A percentile compares a stretch with the other conserved stretches of the same genome.
Evolutionary conservation across 129 eudicot genomes (phyloP).

Genomic region (Glebionis coronaria): DNA sequence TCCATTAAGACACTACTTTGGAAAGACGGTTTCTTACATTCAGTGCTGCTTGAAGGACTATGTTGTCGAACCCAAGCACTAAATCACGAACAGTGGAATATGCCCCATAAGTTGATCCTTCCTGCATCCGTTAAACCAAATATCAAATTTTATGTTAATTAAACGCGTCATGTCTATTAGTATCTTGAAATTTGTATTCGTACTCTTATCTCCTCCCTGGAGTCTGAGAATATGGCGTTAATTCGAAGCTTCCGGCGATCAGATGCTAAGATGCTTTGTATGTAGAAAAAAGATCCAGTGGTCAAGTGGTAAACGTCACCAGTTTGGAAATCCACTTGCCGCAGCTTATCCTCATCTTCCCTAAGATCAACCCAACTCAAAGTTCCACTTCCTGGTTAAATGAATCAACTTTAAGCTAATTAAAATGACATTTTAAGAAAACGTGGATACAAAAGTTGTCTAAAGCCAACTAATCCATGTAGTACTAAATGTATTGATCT

Average conservation of each 20-base stretch:
- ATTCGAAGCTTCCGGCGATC: constrained; percentile 65
- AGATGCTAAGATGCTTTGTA: constrained; percentile 59
- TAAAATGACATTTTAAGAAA: not conserved
- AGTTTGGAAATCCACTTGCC: constrained; percentile 25
- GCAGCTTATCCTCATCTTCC: constrained; percentile 29
- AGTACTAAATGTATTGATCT: not conserved
- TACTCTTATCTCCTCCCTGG: constrained; percentile 46
- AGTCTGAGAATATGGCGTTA: constrained; percentile 57
- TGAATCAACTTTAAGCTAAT: not conserved
- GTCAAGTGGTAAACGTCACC: constrained; percentile 69
- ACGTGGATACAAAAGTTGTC: not conserved
- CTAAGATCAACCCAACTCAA: constrained; percentile 44
- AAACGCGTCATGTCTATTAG: not conserved
- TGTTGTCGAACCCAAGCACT: constrained; percentile 66
- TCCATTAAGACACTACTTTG: not conserved
- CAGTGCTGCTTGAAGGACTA: constrained; percentile 70
- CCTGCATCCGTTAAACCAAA: constrained; percentile 25
- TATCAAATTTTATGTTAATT: not conserved
- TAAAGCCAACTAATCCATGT: not conserved
- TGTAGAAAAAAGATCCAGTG: constrained; percentile 61
- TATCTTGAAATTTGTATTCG: constrained; percentile 2
- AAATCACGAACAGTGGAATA: constrained; percentile 65
- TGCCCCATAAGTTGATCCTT: constrained; percentile 45
- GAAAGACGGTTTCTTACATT: constrained; percentile 24
- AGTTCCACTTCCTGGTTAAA: constrained; percentile 57